These are phyloP conservation scores for Tremella yokohamensis DNA, from an alignment of 768 basidiomycete species.

Conservation along the genomic window DNA sequence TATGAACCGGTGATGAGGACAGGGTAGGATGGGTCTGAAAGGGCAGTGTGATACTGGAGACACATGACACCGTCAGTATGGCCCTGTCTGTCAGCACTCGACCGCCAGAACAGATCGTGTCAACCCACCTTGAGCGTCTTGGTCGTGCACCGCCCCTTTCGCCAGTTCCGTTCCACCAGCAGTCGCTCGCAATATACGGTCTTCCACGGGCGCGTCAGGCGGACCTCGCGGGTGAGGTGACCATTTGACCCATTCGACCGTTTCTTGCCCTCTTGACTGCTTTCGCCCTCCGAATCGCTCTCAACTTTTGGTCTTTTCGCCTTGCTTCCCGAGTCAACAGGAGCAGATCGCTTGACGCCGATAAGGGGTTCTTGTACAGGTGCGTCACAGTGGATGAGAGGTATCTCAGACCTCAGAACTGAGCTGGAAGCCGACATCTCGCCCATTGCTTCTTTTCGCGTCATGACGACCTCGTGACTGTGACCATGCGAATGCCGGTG, in stretches of 20 bases:
- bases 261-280: neutral
- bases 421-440: neutral
- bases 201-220: constrained; percentile 86
- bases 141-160: constrained; percentile 80
- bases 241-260: neutral
- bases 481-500: constrained; percentile 28
- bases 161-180: constrained; percentile 94
- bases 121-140: constrained; percentile 64
- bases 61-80: constrained; percentile 98
- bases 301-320: constrained; percentile 29
- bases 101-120: neutral
- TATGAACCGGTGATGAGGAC: constrained; percentile 97
- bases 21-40: constrained; percentile 67
- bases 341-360: constrained; percentile 17
- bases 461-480: constrained; percentile 20
- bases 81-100: constrained; percentile 53
- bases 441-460: constrained; percentile 33
- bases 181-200: constrained; percentile 97
- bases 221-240: constrained; percentile 29
- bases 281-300: constrained; percentile 33
- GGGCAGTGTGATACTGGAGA: constrained; percentile 72
- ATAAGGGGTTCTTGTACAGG: constrained; percentile 5
- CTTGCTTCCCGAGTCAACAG: constrained; percentile 4
- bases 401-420: neutral
- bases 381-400: constrained; percentile 14